Evolutionary conservation across 371 early-diverging fungal species (phyloP), one percentile per base, ranked within the genome.

Genomic region (Lichtheimia ornata): DNA sequence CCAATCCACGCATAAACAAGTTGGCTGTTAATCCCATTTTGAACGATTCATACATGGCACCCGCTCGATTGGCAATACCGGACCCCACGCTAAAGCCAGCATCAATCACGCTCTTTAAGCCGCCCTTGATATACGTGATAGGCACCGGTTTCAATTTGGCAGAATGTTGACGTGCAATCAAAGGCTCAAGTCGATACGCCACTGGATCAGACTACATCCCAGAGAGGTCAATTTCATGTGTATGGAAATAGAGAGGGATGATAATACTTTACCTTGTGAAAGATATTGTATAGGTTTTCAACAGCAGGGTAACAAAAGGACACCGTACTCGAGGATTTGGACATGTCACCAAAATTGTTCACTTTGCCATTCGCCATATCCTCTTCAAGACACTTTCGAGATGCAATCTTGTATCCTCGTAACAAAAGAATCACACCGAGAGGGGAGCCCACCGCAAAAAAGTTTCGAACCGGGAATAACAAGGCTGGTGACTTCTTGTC

Each of bases 71-170:
- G 15, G 91, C 89, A 44, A 92, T 71, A 30, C 83, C 91, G 41
- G 75, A 81, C 5, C 90, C 81, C 0, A 90, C 84, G 59, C 80
- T 81, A 53, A 84, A 83, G 28, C 86, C 76, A 15, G 84, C 85
- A 61, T 87, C 76, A 50, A 86, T 72, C 14, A 88, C 74, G 45
- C 87, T 86, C 56, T 84, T 91, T 7, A 93, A 72, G 1, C 94
- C 94, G 6, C 94, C 94, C 62, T 94, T 94, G 51, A 87, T 86
- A 62, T 94, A 94, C 1, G 88, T 89, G 41, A 94, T 82, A 3
- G 84, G 81, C 6, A 83, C 84, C 2, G 94, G 93, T 50, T 88
- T 88, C 6, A 81, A 60, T 43, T 80, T 76, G 0, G 73, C 66
- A 0, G 76, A 73, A 28, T 83, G 76, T 17, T 77, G 73, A 13